A percentile compares a stretch with the other conserved stretches of the same genome.
Conservation (phyloP, 164 flowering plant genomes). For the Platanus orientalis region DNA sequence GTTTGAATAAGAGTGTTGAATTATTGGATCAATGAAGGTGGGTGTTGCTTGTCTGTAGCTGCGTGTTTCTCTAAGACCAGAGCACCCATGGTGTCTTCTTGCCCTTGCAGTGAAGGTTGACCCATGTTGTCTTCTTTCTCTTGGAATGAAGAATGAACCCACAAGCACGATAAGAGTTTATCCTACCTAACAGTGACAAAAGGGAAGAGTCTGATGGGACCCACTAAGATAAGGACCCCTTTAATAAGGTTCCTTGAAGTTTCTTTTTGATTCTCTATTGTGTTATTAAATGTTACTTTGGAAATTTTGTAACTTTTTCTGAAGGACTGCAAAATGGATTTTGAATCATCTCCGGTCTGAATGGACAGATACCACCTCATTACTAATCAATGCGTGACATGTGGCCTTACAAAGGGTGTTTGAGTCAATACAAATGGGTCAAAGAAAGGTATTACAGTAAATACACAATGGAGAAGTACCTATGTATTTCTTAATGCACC, state of each 20-base stretch:
- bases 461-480: too few species aligned
- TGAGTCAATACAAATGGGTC: too few species aligned
- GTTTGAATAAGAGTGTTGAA: too few species aligned
- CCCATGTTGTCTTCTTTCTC: constrained; percentile 29
- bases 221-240: constrained; percentile 20
- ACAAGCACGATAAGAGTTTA: constrained; percentile 15
- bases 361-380: too few species aligned
- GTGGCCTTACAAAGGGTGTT: too few species aligned
- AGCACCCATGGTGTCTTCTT: too few species aligned
- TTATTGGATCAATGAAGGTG: constrained; percentile 29
- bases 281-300: not conserved
- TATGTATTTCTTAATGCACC: too few species aligned
- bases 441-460: too few species aligned
- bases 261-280: constrained; percentile 18
- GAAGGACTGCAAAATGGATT: too few species aligned
- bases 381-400: too few species aligned
- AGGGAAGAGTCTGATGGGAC: constrained; percentile 20
- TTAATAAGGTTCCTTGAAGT: constrained; percentile 18
- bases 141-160: constrained; percentile 19
- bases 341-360: too few species aligned
- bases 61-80: not conserved
- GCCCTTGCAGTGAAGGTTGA: too few species aligned
- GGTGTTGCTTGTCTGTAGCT: constrained; percentile 14
- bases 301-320: not conserved
- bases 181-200: constrained; percentile 35